These are phyloP conservation scores for Basidiobolus meristosporus DNA, from an alignment of 371 early-diverging fungal genomes.

Conservation along the genomic window DNA sequence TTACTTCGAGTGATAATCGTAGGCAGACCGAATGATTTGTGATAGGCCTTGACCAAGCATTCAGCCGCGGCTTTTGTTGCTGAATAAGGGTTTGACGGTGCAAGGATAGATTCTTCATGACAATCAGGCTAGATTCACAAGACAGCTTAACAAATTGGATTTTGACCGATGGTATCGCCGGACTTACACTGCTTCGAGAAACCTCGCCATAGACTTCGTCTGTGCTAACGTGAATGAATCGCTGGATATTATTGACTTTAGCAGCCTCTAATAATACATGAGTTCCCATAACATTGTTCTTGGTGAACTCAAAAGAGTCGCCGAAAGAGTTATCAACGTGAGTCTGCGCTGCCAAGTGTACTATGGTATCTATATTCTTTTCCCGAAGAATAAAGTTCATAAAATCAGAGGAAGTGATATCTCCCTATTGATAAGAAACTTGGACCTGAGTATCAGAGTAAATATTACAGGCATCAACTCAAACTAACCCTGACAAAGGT, in stretches of 20 bases:
- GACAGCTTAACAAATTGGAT: background rate
- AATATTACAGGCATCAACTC: too few species aligned
- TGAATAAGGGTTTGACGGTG: conserved; percentile 73
- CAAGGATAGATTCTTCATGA: conserved; percentile 42
- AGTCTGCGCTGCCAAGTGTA: conserved; percentile 72
- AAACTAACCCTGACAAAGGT: conserved; percentile 40
- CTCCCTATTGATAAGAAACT: too few species aligned
- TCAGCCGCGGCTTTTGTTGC: conserved; percentile 85
- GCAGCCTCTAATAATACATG: conserved; percentile 75
- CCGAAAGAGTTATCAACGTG: conserved; percentile 81
- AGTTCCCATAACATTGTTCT: conserved; percentile 70
- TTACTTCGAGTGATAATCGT: conserved; percentile 68
- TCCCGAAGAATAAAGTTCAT: conserved; percentile 43
- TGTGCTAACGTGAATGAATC: conserved; percentile 67
- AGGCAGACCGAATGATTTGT: conserved; percentile 63
- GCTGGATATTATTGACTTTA: conserved; percentile 21
- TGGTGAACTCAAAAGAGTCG: conserved; percentile 69
- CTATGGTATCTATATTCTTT: conserved; percentile 52
- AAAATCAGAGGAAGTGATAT: conserved; percentile 47
- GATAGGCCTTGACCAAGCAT: conserved; percentile 58
- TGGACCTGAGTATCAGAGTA: too few species aligned
- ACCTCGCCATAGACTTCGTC: conserved; percentile 82
- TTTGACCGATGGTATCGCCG: background rate
- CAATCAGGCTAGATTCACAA: conserved; percentile 28
- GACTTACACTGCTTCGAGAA: conserved; percentile 19